Evolutionary conservation across 345 rosid genomes (phyloP), one percentile per base, ranked within the genome.

Genomic region (Kernera saxatilis): DNA sequence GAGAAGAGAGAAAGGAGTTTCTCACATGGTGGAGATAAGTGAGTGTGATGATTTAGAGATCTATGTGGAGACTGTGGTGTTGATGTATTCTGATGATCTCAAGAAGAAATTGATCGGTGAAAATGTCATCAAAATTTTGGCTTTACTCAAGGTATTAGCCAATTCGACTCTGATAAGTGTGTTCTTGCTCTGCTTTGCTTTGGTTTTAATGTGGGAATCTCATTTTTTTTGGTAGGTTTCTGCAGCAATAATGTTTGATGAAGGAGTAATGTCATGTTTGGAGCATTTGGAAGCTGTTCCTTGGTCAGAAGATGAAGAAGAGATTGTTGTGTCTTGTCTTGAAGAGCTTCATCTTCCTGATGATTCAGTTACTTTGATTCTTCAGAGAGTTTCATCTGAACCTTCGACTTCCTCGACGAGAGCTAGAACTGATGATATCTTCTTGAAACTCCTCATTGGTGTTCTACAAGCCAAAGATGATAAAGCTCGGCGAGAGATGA

Each of bases 11-110:
- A 79, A 67, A 78, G 88, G 84, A 63, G 79, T 85, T 19, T 77
- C 83, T 74, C 94, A 89, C 53, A 79, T 88, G 22, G 96, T 91
- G 67, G 98, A 93, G 89, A 91, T 93, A 10, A 87, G 96, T 45
- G 97, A 93, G 71, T 87, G 92, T 69, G 97, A 91, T 78, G 96
- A 93, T 67, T 82, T 93, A 5, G 98, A 91, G 85, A 86, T 87
- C 27, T 93, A 91, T 76, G 87, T 93, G 35, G 97, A 93, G 84
- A 78, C 88, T 58, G 84, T 93, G 43, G 87, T 85, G 61, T 80
- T 93, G 88, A 91, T 91, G 97, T 93, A 91, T 73, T 82, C 69
- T 39, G 90, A 86, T 70, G 94, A 93, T 78, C 62, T 88, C 75
- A 93, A 74, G 81, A 87, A 75, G 86, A 86, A 77, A 51, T 61